Evolutionary conservation across 2,329 filamentous ascomycete species (phyloP).

Genomic region (Knoxdaviesia proteae): DNA sequence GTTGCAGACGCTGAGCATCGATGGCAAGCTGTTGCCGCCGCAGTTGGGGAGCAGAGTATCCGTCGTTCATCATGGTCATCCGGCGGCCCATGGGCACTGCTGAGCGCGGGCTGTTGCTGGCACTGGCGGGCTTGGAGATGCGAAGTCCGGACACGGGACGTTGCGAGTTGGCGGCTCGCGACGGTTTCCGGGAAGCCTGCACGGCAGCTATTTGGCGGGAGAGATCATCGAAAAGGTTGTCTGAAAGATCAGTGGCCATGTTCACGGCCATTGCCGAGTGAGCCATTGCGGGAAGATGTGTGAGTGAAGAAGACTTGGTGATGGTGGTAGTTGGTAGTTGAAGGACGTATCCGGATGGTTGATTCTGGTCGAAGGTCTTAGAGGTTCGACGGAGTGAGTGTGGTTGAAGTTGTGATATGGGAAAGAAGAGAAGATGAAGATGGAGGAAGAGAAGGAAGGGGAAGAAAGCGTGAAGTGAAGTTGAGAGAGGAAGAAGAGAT

Average conservation of each 20-base stretch:
- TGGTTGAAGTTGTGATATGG: no score
- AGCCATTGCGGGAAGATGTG: slow-evolving; percentile 2
- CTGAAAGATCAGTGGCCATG: background rate
- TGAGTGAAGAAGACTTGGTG: background rate
- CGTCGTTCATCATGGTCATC: slow-evolving; percentile 34
- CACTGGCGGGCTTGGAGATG: slow-evolving; percentile 43
- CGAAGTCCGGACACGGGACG: slow-evolving; percentile 31
- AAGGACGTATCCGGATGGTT: no score
- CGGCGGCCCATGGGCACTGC: slow-evolving; percentile 26
- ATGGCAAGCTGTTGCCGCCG: background rate
- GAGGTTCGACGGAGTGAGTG: no score
- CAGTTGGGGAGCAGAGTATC: slow-evolving; percentile 12
- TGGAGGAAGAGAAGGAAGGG: no score
- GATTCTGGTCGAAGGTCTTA: no score
- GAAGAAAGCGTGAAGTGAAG: no score
- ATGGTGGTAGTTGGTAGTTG: no score
- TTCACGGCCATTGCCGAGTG: slow-evolving; percentile 1
- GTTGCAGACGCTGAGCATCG: background rate
- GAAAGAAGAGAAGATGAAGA: no score
- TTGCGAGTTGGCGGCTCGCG: slow-evolving; percentile 6
- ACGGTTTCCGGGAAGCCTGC: no score
- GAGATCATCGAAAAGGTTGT: no score
- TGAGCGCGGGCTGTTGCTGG: slow-evolving; percentile 46
- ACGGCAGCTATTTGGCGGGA: no score
- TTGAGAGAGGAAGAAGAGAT: no score